phyloP scores from a whole-genome alignment of 2,329 filamentous ascomycete genomes.

The Xylariomycetidae sp. region DNA sequence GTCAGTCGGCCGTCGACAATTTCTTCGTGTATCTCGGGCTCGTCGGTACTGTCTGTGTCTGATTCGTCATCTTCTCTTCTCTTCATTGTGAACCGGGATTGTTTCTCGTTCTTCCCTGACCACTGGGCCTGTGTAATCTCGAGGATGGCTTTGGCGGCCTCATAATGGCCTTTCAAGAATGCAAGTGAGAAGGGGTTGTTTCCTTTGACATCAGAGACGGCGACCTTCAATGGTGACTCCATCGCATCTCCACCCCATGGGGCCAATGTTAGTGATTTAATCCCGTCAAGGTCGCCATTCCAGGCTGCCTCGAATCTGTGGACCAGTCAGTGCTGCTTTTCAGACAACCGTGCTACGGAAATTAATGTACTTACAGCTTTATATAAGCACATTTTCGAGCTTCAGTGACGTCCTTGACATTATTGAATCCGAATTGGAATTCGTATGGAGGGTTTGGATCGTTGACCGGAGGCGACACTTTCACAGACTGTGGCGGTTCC shows the following conservation, averaged over 20 bases:
- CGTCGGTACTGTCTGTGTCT: conserved; percentile 17
- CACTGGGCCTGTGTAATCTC: conserved; percentile 69
- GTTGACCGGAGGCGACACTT: conserved; percentile 6
- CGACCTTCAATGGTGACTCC: conserved; percentile 59
- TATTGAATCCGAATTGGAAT: conserved; percentile 46
- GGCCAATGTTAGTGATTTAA: conserved; percentile 60
- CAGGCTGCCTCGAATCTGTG: conserved; percentile 67
- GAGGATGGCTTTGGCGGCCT: conserved; percentile 61
- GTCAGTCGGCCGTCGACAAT: conserved; percentile 66
- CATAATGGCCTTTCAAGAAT: conserved; percentile 59
- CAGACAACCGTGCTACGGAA: background rate
- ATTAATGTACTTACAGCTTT: conserved; percentile 46
- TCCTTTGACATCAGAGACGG: conserved; percentile 45
- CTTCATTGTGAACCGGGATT: conserved; percentile 45
- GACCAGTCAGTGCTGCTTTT: conserved; percentile 16
- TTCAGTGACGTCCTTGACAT: conserved; percentile 51
- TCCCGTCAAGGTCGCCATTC: conserved; percentile 60
- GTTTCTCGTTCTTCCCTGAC: conserved; percentile 47
- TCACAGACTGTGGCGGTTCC: conserved; percentile 5
- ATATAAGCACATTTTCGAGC: conserved; percentile 55
- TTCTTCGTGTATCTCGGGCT: conserved; percentile 45
- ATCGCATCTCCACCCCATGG: conserved; percentile 51
- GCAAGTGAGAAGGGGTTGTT: conserved; percentile 66
- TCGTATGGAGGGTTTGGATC: conserved; percentile 36
- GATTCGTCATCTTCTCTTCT: conserved; percentile 29